A percentile compares a stretch with the other conserved stretches of the same genome.
These are phyloP conservation scores for Diddensiella transvaalensis DNA, from an alignment of 805 yeast genomes.

Conservation along the genomic window DNA sequence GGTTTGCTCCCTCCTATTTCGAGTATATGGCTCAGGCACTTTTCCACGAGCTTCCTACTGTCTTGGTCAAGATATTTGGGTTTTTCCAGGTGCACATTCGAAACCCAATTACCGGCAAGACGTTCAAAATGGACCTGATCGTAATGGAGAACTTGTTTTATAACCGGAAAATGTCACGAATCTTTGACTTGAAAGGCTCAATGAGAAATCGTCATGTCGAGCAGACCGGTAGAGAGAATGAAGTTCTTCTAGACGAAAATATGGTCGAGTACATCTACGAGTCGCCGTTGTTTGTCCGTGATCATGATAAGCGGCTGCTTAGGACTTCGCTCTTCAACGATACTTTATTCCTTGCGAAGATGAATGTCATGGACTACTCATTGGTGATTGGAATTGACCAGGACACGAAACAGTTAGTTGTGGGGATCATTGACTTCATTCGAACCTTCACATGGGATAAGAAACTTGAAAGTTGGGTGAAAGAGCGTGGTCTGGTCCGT, in stretches of 20 bases:
- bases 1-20: constrained; percentile 94
- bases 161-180: constrained; percentile 72
- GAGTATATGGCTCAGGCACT: constrained; percentile 93
- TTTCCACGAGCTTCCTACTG: constrained; percentile 93
- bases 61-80: constrained; percentile 91
- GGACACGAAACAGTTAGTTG: constrained; percentile 59
- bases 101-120: constrained; percentile 69
- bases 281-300: constrained; percentile 89
- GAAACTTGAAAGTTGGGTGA: constrained; percentile 97
- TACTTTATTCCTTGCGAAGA: constrained; percentile 85
- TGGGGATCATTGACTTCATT: constrained; percentile 91
- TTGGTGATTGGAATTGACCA: constrained; percentile 87
- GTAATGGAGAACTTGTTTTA: constrained; percentile 96
- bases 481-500: constrained; percentile 84
- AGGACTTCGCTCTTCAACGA: constrained; percentile 94
- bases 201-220: constrained; percentile 97
- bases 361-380: constrained; percentile 99
- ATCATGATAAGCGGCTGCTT: constrained; percentile 79
- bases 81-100: constrained; percentile 90
- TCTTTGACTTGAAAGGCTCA: constrained; percentile 94
- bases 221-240: constrained; percentile 93
- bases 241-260: constrained; percentile 90
- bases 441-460: constrained; percentile 99
- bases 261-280: constrained; percentile 98
- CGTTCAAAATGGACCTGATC: constrained; percentile 81